These are phyloP conservation scores for Podaxis sp. DNA, from an alignment of 768 basidiomycete genomes.

Conservation along the genomic window DNA sequence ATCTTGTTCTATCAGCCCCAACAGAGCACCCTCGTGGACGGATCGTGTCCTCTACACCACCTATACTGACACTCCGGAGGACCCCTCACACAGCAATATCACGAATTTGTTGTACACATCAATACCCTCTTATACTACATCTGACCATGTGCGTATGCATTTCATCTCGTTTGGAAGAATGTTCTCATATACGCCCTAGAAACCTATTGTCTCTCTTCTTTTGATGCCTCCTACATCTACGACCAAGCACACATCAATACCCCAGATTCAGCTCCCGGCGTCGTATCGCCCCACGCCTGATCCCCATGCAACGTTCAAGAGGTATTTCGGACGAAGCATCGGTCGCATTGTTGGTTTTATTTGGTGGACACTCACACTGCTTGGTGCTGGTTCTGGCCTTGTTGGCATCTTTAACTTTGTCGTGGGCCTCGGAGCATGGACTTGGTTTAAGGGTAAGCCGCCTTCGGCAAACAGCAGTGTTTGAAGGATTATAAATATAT, in stretches of 20 bases:
- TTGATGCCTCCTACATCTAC: constrained; percentile 50
- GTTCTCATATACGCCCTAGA: constrained; percentile 41
- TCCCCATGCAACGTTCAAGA: constrained; percentile 52
- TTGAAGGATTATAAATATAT: neutral
- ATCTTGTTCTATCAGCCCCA: constrained; percentile 40
- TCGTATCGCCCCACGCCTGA: constrained; percentile 55
- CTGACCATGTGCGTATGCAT: constrained; percentile 73
- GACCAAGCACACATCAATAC: constrained; percentile 30
- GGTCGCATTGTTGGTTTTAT: constrained; percentile 76
- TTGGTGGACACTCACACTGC: constrained; percentile 74
- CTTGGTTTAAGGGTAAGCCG: constrained; percentile 49
- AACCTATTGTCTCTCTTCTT: constrained; percentile 82
- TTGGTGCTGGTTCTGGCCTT: constrained; percentile 76
- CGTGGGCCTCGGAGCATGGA: constrained; percentile 65
- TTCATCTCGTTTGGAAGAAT: neutral
- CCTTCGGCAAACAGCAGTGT: constrained; percentile 13
- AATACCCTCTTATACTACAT: constrained; percentile 80
- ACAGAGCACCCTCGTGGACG: constrained; percentile 88
- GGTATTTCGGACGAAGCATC: constrained; percentile 60
- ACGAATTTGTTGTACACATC: constrained; percentile 74
- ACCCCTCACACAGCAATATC: constrained; percentile 51
- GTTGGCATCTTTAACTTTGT: constrained; percentile 73
- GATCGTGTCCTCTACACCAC: constrained; percentile 89
- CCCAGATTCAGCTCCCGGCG: constrained; percentile 50
- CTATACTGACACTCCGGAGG: constrained; percentile 59